phyloP scores from a whole-genome alignment of 2,329 filamentous ascomycete species.

The Stagonosporopsis cucurbitacearum region DNA sequence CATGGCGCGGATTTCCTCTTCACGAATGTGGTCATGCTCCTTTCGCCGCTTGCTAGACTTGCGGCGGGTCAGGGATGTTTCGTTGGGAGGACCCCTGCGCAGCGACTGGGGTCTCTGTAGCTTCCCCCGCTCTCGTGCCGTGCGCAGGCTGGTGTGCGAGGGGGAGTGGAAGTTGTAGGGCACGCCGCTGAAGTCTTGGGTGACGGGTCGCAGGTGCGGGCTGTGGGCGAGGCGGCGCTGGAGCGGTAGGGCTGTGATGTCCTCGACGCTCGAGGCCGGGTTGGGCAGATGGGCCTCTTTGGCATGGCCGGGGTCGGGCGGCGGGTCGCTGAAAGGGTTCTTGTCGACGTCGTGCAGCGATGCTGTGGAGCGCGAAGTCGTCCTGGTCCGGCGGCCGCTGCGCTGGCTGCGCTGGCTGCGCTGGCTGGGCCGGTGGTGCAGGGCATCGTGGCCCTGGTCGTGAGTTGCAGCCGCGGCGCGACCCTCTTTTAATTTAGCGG shows the following conservation, averaged over 20 bases:
- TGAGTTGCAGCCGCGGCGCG: conserved; percentile 53
- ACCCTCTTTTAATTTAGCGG: conserved; percentile 57
- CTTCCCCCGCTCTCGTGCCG: conserved; percentile 52
- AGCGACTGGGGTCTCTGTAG: conserved; percentile 56
- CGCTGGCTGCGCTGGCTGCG: conserved; percentile 38
- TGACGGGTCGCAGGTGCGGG: conserved; percentile 56
- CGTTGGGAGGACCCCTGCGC: conserved; percentile 65
- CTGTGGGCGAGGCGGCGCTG: conserved; percentile 52
- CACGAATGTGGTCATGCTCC: conserved; percentile 73
- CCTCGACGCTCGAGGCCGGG: conserved; percentile 47
- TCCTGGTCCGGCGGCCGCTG: conserved; percentile 40
- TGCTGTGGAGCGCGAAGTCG: conserved; percentile 40
- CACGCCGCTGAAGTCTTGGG: conserved; percentile 50
- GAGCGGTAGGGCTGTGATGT: conserved; percentile 57
- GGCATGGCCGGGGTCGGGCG: conserved; percentile 28
- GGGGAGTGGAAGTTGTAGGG: conserved; percentile 54
- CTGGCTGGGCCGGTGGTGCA: conserved; percentile 33
- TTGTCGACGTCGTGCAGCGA: conserved; percentile 44
- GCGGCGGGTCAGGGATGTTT: conserved; percentile 65
- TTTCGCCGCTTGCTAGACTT: conserved; percentile 74
- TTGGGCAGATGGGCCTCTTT: conserved; percentile 26
- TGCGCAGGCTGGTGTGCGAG: conserved; percentile 45
- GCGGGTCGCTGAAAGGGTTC: conserved; percentile 22
- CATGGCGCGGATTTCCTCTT: conserved; percentile 89
- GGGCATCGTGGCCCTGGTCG: conserved; percentile 31